These are phyloP conservation scores for Chaetomium strumarium DNA, from an alignment of 2,329 filamentous ascomycete species.

Conservation along the genomic window DNA sequence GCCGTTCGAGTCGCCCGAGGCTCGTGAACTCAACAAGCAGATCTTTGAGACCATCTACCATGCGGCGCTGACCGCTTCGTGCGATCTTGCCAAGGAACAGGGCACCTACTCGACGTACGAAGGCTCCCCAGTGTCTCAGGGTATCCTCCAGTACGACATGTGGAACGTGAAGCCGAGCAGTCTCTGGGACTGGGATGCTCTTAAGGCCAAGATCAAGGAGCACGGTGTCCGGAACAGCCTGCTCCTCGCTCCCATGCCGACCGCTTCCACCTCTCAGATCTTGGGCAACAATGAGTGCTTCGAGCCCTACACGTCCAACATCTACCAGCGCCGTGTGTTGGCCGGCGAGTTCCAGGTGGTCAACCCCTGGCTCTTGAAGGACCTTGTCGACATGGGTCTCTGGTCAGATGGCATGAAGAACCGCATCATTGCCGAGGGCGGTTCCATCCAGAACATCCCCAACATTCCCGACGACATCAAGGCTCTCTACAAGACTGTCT, in stretches of 20 bases:
- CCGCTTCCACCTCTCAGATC: conserved; percentile 94
- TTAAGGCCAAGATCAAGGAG: conserved; percentile 88
- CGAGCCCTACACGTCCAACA: conserved; percentile 99
- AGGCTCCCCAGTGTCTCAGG: conserved; percentile 89
- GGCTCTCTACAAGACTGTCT: conserved; percentile 97
- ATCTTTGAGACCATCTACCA: conserved; percentile 99
- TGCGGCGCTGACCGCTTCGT: conserved; percentile 82
- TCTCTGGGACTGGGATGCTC: conserved; percentile 89
- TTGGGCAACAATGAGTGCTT: conserved; percentile 99
- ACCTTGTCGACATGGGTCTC: conserved; percentile 92
- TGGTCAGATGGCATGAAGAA: conserved; percentile 99
- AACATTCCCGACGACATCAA: conserved; percentile 97
- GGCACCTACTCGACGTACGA: conserved; percentile 87
- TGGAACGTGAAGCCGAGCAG: conserved; percentile 91
- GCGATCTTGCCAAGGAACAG: conserved; percentile 74
- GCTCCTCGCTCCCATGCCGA: conserved; percentile 95
- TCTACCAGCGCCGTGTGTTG: conserved; percentile 96
- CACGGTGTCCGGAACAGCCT: conserved; percentile 93
- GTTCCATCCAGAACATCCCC: conserved; percentile 93
- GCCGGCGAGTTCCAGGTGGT: conserved; percentile 99
- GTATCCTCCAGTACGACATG: conserved; percentile 97
- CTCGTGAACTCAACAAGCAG: conserved; percentile 89
- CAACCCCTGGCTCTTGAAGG: conserved; percentile 97
- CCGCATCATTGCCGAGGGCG: conserved; percentile 95
- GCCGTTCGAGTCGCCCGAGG: conserved; percentile 94